Evolutionary conservation across 768 basidiomycete genomes (phyloP).

Genomic region (Mycena olivaceomarginata): DNA sequence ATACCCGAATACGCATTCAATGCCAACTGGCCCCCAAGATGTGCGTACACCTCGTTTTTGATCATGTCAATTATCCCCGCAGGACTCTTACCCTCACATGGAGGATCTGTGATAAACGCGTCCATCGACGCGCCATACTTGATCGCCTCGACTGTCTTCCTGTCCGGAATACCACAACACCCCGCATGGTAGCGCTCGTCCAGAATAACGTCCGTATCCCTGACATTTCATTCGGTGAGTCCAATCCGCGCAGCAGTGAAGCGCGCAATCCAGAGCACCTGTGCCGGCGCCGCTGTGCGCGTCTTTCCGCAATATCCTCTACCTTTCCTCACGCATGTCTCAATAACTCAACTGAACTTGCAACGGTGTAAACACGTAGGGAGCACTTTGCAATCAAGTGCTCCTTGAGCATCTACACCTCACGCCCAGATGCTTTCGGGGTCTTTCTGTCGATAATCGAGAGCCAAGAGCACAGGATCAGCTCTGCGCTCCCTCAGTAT

Average conservation of each 20-base stretch:
- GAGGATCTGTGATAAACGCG: slow-evolving; percentile 51
- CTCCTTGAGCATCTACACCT: too few species aligned
- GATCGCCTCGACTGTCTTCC: slow-evolving; percentile 48
- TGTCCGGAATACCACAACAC: slow-evolving; percentile 48
- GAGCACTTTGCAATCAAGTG: too few species aligned
- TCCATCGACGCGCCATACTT: slow-evolving; percentile 49
- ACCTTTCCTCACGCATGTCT: too few species aligned
- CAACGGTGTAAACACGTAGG: too few species aligned
- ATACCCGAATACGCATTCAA: slow-evolving; percentile 47
- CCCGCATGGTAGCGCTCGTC: slow-evolving; percentile 50
- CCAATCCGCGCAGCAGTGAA: slow-evolving; percentile 46
- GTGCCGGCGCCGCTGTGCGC: slow-evolving; percentile 44
- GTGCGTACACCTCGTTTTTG: slow-evolving; percentile 47
- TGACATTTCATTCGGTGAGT: slow-evolving; percentile 43
- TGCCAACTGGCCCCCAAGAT: slow-evolving; percentile 49
- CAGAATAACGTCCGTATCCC: slow-evolving; percentile 46
- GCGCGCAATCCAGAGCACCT: slow-evolving; percentile 46
- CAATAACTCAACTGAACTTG: too few species aligned
- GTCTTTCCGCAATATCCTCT: too few species aligned
- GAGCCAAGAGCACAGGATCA: too few species aligned
- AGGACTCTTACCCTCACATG: slow-evolving; percentile 51
- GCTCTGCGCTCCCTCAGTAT: too few species aligned
- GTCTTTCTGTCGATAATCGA: too few species aligned
- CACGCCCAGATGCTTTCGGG: too few species aligned
- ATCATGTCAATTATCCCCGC: slow-evolving; percentile 51